Evolutionary conservation across 768 basidiomycete genomes (phyloP), one percentile per base, ranked within the genome.

Genomic region (Mycena haematopus): DNA sequence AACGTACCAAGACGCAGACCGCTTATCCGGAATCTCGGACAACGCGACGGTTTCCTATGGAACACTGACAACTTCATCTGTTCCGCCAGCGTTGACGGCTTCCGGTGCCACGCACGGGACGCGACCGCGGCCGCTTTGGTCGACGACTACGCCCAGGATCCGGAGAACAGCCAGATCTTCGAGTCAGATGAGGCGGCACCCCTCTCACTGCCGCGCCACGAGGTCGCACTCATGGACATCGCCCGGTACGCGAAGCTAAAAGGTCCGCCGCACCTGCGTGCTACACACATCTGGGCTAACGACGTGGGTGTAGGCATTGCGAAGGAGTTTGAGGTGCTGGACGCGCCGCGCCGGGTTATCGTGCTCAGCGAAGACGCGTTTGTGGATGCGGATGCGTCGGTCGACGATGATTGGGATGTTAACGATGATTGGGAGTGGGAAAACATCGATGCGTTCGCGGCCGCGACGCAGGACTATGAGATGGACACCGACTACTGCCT

Each of bases 71-170:
- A 29, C n/a, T 65, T 65, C 42, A 49, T 65, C 19, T 65, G 63
- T 42, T 58, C 50, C 50, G 53, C 63, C 10, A 47, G 55, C 29
- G 58, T 65, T 6, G 63, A 65, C 38, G 63, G 63, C 9, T 60
- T 65, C 55, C 42, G 29, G 2, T 17, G 47, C 8, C 42, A 60
- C 40, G 2, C 25, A 24, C 58, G 54, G 21, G 49, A 60, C 35
- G 11, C 54, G 9, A 11, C 27, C 14, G 49, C 31, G 6, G 49
- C 60, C 22, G 24, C 6, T 6, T 9, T 9, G 8, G 3, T 6
- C n/a, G 57, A 51, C 4, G 50, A 54, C n/a, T 7, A 31, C 36
- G 36, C 36, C 14, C 8, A 7, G 24, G 52, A 53, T 27, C 19
- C 19, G n/a, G 38, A 42, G 19, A 25, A 44, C 25, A 27, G n/a